Conservation (phyloP, 2,329 filamentous ascomycete species). For the Endothia cerciana region DNA sequence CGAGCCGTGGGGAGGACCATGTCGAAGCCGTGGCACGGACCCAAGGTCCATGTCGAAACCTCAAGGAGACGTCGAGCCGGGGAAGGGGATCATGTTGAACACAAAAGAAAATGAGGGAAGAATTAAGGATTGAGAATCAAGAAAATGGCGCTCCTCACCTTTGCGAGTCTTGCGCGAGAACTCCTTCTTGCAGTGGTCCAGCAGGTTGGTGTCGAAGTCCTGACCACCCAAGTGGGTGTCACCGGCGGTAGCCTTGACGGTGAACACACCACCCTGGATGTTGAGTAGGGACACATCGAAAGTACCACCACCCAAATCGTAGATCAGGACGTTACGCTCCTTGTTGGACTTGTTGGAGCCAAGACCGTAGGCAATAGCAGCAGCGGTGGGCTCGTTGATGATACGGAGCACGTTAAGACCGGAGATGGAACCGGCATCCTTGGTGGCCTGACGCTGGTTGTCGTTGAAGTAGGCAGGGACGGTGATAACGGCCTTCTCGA, state of each 20-base stretch:
- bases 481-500: conserved; percentile 98
- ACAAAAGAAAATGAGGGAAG: too few relatives aligned
- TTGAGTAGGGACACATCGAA: conserved; percentile 99
- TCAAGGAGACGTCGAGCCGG: too few relatives aligned
- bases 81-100: too few relatives aligned
- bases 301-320: conserved; percentile 99
- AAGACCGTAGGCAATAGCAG: conserved; percentile 97
- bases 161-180: conserved; percentile 84
- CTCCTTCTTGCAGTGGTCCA: conserved; percentile 97
- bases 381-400: conserved; percentile 99
- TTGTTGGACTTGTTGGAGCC: conserved; percentile 93
- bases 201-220: conserved; percentile 94
- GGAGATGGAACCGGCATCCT: conserved; percentile 97
- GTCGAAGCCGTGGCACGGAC: too few relatives aligned
- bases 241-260: conserved; percentile 96
- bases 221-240: conserved; percentile 95
- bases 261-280: conserved; percentile 99
- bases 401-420: conserved; percentile 99
- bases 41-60: too few relatives aligned
- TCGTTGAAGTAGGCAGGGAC: conserved; percentile 99
- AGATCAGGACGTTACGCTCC: conserved; percentile 99
- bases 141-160: too few relatives aligned
- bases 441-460: conserved; percentile 99
- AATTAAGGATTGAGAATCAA: too few relatives aligned
- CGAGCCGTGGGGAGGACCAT: too few relatives aligned